Conservation (phyloP, 331 rosid genomes). For the Cydonia oblonga region DNA sequence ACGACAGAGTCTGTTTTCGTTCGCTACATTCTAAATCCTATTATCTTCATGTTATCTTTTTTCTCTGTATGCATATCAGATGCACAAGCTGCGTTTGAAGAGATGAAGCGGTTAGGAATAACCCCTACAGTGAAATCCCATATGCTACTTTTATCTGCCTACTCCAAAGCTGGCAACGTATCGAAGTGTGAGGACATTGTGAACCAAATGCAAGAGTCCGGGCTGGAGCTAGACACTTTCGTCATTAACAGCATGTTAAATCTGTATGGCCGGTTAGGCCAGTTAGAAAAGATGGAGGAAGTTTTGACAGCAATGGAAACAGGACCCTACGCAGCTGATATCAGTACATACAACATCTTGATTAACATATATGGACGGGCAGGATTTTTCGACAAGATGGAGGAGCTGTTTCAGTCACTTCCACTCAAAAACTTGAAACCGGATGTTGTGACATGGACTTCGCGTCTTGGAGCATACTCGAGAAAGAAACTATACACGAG, state of each 20-base stretch:
- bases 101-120: constrained; percentile 73
- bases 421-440: constrained; percentile 50
- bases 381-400: constrained; percentile 70
- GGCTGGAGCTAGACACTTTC: constrained; percentile 64
- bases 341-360: constrained; percentile 73
- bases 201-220: constrained; percentile 56
- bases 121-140: constrained; percentile 91
- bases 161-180: constrained; percentile 55
- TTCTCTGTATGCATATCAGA: constrained; percentile 22
- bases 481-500: constrained; percentile 64
- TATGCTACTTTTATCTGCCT: constrained; percentile 82
- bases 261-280: constrained; percentile 72
- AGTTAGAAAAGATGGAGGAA: constrained; percentile 69
- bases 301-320: constrained; percentile 53
- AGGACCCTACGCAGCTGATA: constrained; percentile 49
- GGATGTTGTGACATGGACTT: constrained; percentile 94
- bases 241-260: constrained; percentile 79
- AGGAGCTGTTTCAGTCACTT: constrained; percentile 45
- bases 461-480: constrained; percentile 80
- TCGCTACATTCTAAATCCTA: too few relatives aligned
- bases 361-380: constrained; percentile 77
- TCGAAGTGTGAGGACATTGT: constrained; percentile 68
- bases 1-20: not conserved
- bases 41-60: not conserved
- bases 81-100: constrained; percentile 64